phyloP scores from a whole-genome alignment of 306 rosid species.

The Corylus avellana region DNA sequence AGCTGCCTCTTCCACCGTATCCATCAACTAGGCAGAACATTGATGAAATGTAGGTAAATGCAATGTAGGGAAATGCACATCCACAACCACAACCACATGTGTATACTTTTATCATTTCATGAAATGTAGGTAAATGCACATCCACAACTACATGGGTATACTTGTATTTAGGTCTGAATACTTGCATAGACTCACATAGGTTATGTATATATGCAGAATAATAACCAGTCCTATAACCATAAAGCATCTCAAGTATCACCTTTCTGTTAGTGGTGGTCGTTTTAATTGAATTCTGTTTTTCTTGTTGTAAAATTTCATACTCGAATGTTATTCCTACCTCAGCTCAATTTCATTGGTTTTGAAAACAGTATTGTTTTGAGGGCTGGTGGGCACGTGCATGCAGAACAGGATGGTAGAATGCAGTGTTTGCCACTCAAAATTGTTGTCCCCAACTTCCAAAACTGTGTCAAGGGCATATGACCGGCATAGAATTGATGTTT shows the following conservation, averaged over 20 bases:
- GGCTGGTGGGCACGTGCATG: neutral
- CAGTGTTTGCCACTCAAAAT: slow-evolving; percentile 11
- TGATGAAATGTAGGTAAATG: too few relatives aligned
- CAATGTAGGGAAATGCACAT: too few relatives aligned
- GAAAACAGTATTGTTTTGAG: neutral
- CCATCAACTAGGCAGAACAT: too few relatives aligned
- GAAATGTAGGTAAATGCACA: neutral
- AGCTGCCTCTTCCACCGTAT: too few relatives aligned
- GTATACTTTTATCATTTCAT: neutral
- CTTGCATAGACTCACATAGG: neutral
- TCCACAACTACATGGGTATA: neutral
- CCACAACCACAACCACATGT: neutral
- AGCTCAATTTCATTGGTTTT: neutral
- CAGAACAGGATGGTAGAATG: slow-evolving; percentile 11
- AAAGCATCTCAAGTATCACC: neutral
- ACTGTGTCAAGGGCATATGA: slow-evolving; percentile 5
- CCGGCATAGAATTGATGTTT: slow-evolving; percentile 5
- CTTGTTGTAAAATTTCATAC: neutral
- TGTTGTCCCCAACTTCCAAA: slow-evolving; percentile 11
- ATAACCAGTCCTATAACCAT: neutral
- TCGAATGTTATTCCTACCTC: neutral
- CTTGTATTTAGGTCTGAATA: neutral
- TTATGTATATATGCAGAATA: neutral
- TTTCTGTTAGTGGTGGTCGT: neutral
- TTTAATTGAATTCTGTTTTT: neutral